phyloP scores from a whole-genome alignment of 2,329 filamentous ascomycete species.

The Scedosporium dehoogii region DNA sequence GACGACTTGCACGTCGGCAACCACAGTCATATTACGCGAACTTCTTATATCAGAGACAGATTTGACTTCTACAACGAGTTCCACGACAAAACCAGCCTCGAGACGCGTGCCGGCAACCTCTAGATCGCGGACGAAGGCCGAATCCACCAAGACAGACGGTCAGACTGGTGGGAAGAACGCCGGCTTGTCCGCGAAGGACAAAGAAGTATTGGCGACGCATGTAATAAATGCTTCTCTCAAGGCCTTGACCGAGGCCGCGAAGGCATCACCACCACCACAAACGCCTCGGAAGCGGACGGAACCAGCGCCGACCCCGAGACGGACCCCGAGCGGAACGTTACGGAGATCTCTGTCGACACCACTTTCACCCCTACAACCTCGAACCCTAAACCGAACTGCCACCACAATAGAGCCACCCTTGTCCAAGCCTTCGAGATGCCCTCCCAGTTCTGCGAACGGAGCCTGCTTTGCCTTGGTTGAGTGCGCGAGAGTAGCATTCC shows the following conservation, averaged over 20 bases:
- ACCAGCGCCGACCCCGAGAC: slow-evolving; percentile 22
- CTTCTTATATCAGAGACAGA: slow-evolving; percentile 28
- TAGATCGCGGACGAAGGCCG: not conserved
- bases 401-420: slow-evolving; percentile 38
- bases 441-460: slow-evolving; percentile 21
- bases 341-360: slow-evolving; percentile 48
- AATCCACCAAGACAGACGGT: not conserved
- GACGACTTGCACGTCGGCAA: slow-evolving; percentile 41
- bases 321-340: slow-evolving; percentile 29
- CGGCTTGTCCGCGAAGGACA: slow-evolving; percentile 46
- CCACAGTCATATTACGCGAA: slow-evolving; percentile 36
- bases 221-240: slow-evolving; percentile 64
- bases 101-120: slow-evolving; percentile 9
- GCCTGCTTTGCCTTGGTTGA: slow-evolving; percentile 52
- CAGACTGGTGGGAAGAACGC: slow-evolving; percentile 7
- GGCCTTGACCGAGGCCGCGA: slow-evolving; percentile 56
- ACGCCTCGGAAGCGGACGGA: slow-evolving; percentile 23
- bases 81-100: slow-evolving; percentile 13
- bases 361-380: slow-evolving; percentile 49
- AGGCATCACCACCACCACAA: slow-evolving; percentile 24
- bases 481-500: slow-evolving; percentile 59
- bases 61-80: slow-evolving; percentile 15
- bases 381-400: slow-evolving; percentile 49
- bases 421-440: slow-evolving; percentile 17
- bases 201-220: slow-evolving; percentile 59